A percentile compares a stretch with the other conserved stretches of the same genome.
phyloP scores from a whole-genome alignment of 192 early-diverging fungal genomes.

The Radiomyces spectabilis region DNA sequence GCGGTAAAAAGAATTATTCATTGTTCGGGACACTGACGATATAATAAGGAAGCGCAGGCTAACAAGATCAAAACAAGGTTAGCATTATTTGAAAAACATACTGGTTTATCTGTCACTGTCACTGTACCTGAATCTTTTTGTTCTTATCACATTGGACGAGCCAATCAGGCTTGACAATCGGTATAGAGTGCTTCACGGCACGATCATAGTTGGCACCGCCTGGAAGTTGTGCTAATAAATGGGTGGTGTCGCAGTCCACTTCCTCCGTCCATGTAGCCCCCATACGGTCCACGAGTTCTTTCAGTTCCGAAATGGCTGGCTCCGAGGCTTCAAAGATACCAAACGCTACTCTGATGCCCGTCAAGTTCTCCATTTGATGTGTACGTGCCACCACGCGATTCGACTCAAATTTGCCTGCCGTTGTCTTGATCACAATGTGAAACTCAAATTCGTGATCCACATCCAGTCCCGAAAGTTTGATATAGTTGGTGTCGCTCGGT shows the following conservation, averaged over 20 bases:
- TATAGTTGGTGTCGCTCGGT: constrained; percentile 38
- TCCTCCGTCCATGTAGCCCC: constrained; percentile 84
- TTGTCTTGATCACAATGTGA: constrained; percentile 84
- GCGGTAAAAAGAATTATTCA: constrained; percentile 2
- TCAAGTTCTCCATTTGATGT: constrained; percentile 93
- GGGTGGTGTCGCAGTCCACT: constrained; percentile 83
- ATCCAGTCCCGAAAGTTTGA: constrained; percentile 86
- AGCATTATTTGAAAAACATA: background rate
- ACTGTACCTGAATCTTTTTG: constrained; percentile 71
- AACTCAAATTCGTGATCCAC: constrained; percentile 88
- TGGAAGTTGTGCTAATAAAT: constrained; percentile 80
- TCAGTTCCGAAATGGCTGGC: constrained; percentile 66
- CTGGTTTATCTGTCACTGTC: background rate
- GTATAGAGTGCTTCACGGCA: constrained; percentile 86
- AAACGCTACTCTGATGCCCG: constrained; percentile 95
- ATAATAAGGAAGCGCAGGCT: constrained; percentile 51
- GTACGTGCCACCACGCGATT: constrained; percentile 74
- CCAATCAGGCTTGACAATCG: constrained; percentile 94
- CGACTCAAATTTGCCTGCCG: constrained; percentile 76
- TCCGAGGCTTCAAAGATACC: constrained; percentile 75
- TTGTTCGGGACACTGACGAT: constrained; percentile 30
- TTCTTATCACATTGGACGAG: constrained; percentile 85
- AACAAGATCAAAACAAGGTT: background rate
- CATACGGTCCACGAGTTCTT: constrained; percentile 69
- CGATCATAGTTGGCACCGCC: constrained; percentile 83